phyloP scores from a whole-genome alignment of 140 eudicot genomes.

The Senecio squalidus region DNA sequence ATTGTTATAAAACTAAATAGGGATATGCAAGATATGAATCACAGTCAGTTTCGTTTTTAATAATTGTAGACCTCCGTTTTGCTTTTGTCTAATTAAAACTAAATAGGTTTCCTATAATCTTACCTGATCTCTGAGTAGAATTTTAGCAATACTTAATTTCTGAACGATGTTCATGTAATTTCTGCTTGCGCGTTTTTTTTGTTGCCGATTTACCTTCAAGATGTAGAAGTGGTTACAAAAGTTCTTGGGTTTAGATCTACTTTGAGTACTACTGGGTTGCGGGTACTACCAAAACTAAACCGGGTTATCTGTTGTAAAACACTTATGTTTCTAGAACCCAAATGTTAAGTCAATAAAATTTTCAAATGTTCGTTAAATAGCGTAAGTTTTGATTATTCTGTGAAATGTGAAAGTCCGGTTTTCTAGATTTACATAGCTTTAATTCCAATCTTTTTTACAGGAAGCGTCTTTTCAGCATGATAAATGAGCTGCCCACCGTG shows the following conservation, averaged over 20 bases:
- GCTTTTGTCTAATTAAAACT: not conserved
- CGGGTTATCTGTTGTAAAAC: not conserved
- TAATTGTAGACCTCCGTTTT: not conserved
- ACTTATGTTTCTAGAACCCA: no score
- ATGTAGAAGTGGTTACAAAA: not conserved
- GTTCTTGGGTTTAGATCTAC: not conserved
- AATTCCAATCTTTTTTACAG: conserved; percentile 22
- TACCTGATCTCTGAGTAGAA: not conserved
- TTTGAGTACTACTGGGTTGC: no score
- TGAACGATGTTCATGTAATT: not conserved
- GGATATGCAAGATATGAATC: not conserved
- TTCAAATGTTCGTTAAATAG: no score
- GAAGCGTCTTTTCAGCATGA: conserved; percentile 82
- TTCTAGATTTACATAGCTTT: not conserved
- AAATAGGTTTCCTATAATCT: not conserved
- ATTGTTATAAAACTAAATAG: not conserved
- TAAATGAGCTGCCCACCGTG: conserved; percentile 77
- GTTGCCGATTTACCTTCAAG: not conserved
- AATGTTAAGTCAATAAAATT: no score
- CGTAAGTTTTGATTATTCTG: not conserved
- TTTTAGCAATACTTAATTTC: not conserved
- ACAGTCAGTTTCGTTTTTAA: not conserved
- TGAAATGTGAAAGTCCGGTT: not conserved
- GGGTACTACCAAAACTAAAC: not conserved
- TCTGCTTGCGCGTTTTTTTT: not conserved